Conservation (phyloP, 306 rosid species). For the Pterocarpus macrocarpus region DNA sequence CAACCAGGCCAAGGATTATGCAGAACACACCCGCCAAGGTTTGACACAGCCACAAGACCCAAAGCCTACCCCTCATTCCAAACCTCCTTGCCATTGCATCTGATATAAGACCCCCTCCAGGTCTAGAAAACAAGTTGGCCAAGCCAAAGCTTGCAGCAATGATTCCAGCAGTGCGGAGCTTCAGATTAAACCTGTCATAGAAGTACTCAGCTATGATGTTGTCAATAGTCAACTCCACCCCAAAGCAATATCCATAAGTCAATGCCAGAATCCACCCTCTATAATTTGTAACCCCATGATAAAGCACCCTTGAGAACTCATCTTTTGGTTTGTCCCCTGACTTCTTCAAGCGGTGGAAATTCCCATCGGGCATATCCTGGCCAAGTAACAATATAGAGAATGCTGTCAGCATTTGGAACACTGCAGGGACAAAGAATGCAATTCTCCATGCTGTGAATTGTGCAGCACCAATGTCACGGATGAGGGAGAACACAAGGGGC, state of each 20-base stretch:
- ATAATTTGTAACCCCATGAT: constrained; percentile 66
- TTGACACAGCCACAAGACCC: constrained; percentile 78
- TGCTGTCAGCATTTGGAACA: constrained; percentile 74
- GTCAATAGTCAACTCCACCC: constrained; percentile 85
- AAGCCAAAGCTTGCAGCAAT: constrained; percentile 85
- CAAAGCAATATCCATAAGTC: constrained; percentile 89
- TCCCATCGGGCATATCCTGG: constrained; percentile 84
- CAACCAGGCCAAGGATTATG: constrained; percentile 65
- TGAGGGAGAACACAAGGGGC: constrained; percentile 76
- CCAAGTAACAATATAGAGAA: constrained; percentile 64
- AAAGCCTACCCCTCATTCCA: constrained; percentile 92
- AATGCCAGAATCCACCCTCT: constrained; percentile 89
- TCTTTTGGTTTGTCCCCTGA: constrained; percentile 75
- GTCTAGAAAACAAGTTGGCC: constrained; percentile 77
- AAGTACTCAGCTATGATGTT: constrained; percentile 85
- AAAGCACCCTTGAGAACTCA: constrained; percentile 60
- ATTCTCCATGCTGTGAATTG: constrained; percentile 88
- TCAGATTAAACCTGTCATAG: constrained; percentile 74
- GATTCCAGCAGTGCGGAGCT: constrained; percentile 77
- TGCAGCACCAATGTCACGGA: constrained; percentile 59
- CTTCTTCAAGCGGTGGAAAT: constrained; percentile 61
- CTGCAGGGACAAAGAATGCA: constrained; percentile 80
- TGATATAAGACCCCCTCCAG: constrained; percentile 77
- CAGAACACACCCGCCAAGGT: constrained; percentile 79
- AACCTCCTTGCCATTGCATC: constrained; percentile 67